Evolutionary conservation across 495 filamentous ascomycete genomes (phyloP), one percentile per base, ranked within the genome.

Genomic region (Aspergillus affinis): DNA sequence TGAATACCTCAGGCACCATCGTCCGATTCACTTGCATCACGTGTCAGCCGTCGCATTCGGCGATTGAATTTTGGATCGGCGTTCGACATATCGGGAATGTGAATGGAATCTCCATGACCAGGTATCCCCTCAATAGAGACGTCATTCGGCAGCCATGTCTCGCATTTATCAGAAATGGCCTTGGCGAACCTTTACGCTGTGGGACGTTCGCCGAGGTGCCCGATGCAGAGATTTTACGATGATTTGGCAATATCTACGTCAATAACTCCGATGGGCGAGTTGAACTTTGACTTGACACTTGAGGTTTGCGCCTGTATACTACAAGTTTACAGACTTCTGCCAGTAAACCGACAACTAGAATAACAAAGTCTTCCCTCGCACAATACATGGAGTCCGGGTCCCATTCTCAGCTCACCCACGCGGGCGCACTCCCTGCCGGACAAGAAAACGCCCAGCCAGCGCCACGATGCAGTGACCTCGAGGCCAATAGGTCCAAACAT

Each of bases 401-500:
- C 2, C 3, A 13, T 41, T 41, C 12, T 41, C 36, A 41, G 12
- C 36, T 41, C 10, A 41, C 10, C 12, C 36, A 41, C 36, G 36
- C 36, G 36, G 36, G 36, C 36, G 36, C 36, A 41, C 8, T 17
- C 36, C 36, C 36, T 41, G 36, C 36, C 36, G 36, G 36, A 17
- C 36, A 15, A 41, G 36, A 41, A 41, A 41, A 41, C 36, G 36
- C 36, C 36, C 36, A 15, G 12, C 13, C 36, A 41, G 36, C 36
- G 36, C 36, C 36, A 41, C 36, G 4, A 15, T 15, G 10, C 36
- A 10, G 36, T 4, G 36, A 41, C 12, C 36, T 41, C 8, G 36
- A 41, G 36, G 36, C 36, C 36, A 41, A 41, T 41, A 20, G 20
- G 15, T 55, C 58, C 6, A 74, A 72, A 48, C 65, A 75, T 46